A percentile compares a stretch with the other conserved stretches of the same genome.
Evolutionary conservation across 495 filamentous ascomycete species (phyloP).

Genomic region (Hypoxylon lienhwacheense): DNA sequence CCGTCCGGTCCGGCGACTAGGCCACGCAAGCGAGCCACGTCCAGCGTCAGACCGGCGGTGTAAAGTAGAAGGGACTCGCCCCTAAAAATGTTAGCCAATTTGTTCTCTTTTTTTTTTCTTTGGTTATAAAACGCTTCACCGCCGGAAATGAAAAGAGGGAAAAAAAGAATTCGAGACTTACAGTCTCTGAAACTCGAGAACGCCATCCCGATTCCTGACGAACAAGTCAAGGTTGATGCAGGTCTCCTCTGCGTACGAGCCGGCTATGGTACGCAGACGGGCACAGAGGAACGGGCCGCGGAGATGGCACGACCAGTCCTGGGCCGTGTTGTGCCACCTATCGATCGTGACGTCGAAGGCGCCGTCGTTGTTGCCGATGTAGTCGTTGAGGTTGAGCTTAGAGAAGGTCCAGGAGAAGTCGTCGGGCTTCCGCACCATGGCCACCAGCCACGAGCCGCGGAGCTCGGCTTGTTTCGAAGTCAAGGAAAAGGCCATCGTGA

Average conservation of each 20-base stretch:
- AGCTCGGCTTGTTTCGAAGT: conserved; percentile 27
- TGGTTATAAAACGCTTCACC: background rate
- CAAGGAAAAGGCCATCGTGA: conserved; percentile 26
- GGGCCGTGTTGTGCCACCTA: conserved; percentile 22
- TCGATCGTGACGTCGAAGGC: conserved; percentile 17
- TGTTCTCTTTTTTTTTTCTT: background rate
- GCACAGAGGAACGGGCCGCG: conserved; percentile 14
- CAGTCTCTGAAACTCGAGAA: conserved; percentile 24
- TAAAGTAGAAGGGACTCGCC: conserved; percentile 23
- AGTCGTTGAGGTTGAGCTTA: conserved; percentile 26
- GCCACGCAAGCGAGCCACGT: conserved; percentile 8
- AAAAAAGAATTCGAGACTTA: background rate
- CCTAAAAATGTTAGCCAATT: conserved; percentile 8
- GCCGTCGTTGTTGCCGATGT: conserved; percentile 26
- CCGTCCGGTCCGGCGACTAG: conserved; percentile 24
- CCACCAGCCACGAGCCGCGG: conserved; percentile 22
- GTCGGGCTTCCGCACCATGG: conserved; percentile 14
- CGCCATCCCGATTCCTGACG: conserved; percentile 24
- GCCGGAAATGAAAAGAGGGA: background rate
- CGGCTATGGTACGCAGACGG: conserved; percentile 8
- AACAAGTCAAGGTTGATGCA: conserved; percentile 28
- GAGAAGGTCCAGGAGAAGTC: conserved; percentile 21
- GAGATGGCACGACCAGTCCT: conserved; percentile 19
- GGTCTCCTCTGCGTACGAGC: conserved; percentile 10
- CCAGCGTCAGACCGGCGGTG: conserved; percentile 14